Evolutionary conservation across 257 asterid species (phyloP).

Genomic region (Petunia axillaris): DNA sequence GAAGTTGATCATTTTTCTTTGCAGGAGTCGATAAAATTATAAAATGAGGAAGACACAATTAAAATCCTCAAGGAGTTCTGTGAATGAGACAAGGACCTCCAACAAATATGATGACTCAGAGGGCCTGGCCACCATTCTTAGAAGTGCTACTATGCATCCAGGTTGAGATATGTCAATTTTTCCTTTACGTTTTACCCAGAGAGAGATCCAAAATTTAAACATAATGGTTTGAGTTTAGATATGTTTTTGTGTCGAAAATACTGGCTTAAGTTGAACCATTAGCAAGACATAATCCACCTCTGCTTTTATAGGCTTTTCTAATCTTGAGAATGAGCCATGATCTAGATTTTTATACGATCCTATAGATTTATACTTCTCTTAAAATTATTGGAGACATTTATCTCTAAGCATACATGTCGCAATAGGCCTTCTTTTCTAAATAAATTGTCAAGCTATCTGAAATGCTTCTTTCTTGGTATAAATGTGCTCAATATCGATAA

Average conservation of each 20-base stretch:
- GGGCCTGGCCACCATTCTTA: conserved; percentile 44
- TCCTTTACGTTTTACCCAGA: not conserved
- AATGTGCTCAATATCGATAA: not conserved
- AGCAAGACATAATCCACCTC: too few relatives aligned
- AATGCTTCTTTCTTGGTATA: not conserved
- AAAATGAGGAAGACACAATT: conserved; percentile 56
- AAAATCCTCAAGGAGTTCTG: conserved; percentile 61
- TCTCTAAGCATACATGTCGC: not conserved
- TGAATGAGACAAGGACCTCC: conserved; percentile 40
- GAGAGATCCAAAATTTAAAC: not conserved
- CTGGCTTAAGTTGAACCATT: not conserved
- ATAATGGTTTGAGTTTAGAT: not conserved
- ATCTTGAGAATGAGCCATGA: not conserved
- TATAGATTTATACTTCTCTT: not conserved
- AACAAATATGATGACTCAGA: conserved; percentile 47
- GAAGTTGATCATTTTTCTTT: conserved; percentile 58
- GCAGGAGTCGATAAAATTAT: conserved; percentile 40
- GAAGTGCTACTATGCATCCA: conserved; percentile 67
- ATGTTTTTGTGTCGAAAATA: not conserved
- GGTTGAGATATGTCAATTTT: conserved; percentile 41
- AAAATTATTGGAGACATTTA: not conserved
- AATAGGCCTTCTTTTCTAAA: not conserved
- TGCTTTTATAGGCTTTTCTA: too few relatives aligned
- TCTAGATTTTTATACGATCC: not conserved
- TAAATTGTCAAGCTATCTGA: not conserved